Percentiles rank a stretch among this genome's conserved stretches.
phyloP scores from a whole-genome alignment of 805 yeast genomes.

The Osmozyma mogii region DNA sequence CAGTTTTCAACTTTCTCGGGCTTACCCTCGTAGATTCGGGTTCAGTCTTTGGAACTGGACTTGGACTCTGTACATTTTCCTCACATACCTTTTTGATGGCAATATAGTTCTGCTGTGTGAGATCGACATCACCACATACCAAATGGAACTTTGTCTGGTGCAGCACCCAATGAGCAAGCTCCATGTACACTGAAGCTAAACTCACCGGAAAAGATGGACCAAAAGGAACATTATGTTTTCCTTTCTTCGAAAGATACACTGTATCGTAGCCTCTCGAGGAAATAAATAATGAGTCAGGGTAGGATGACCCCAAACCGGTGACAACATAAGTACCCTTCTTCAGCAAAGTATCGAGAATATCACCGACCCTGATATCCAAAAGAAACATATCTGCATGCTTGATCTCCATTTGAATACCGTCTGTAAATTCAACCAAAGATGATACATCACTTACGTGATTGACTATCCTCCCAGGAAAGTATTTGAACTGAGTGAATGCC shows the following conservation, averaged over 20 bases:
- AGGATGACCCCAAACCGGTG: conserved; percentile 31
- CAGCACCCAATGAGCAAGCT: conserved; percentile 28
- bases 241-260: conserved; percentile 26
- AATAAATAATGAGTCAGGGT: conserved; percentile 22
- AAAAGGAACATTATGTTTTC: conserved; percentile 6
- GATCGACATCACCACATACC: conserved; percentile 12
- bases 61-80: no score
- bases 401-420: conserved; percentile 15
- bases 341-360: conserved; percentile 32
- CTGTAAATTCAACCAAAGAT: conserved; percentile 32
- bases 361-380: conserved; percentile 53
- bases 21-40: background rate
- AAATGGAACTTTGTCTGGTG: conserved; percentile 28
- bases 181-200: conserved; percentile 31
- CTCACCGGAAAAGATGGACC: conserved; percentile 16
- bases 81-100: conserved; percentile 2
- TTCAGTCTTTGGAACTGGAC: background rate
- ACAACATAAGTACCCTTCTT: conserved; percentile 29
- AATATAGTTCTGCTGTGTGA: conserved; percentile 12
- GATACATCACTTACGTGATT: conserved; percentile 18
- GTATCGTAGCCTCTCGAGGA: conserved; percentile 59
- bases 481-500: conserved; percentile 42
- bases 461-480: conserved; percentile 42
- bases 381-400: conserved; percentile 33
- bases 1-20: conserved; percentile 3